These are phyloP conservation scores for Boletellus deceptivus DNA, from an alignment of 1,284 basidiomycete genomes.

Conservation along the genomic window DNA sequence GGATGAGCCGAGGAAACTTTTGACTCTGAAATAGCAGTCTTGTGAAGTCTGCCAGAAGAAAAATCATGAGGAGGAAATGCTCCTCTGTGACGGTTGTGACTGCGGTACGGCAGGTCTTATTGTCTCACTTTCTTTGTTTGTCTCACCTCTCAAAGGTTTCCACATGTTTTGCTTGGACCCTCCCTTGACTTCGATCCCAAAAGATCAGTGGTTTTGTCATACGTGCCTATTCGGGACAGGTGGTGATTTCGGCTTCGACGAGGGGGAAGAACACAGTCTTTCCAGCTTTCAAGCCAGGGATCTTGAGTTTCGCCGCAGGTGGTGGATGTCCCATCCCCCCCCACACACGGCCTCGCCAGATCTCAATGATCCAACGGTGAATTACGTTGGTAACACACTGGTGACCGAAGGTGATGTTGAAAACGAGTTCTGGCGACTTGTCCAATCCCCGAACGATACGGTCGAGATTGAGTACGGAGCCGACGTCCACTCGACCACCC, in stretches of 20 bases:
- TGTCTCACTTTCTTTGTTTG: slow-evolving; percentile 8
- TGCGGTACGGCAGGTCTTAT: slow-evolving; percentile 60
- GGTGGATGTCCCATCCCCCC: slow-evolving; percentile 83
- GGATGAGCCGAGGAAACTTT: slow-evolving; percentile 10
- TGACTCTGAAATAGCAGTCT: slow-evolving; percentile 31
- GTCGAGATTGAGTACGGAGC: slow-evolving; percentile 99
- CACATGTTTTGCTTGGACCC: slow-evolving; percentile 97
- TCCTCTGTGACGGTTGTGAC: slow-evolving; percentile 97
- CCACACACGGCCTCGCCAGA: slow-evolving; percentile 25
- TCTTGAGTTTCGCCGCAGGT: slow-evolving; percentile 81
- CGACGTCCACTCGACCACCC: slow-evolving; percentile 96
- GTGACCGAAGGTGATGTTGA: slow-evolving; percentile 92
- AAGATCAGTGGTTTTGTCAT: slow-evolving; percentile 96
- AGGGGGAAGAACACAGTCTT: slow-evolving; percentile 94
- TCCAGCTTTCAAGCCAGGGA: slow-evolving; percentile 92
- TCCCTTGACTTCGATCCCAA: slow-evolving; percentile 80
- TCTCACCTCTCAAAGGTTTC: slow-evolving; percentile 60
- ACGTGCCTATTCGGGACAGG: slow-evolving; percentile 91
- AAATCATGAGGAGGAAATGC: slow-evolving; percentile 85
- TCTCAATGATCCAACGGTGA: slow-evolving; percentile 51
- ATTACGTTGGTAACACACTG: slow-evolving; percentile 58
- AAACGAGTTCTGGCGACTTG: slow-evolving; percentile 95
- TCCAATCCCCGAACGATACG: slow-evolving; percentile 85
- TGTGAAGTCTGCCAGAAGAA: slow-evolving; percentile 93
- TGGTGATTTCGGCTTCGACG: slow-evolving; percentile 98